Conservation (phyloP, 768 basidiomycete species). For the Epithele typhae region DNA sequence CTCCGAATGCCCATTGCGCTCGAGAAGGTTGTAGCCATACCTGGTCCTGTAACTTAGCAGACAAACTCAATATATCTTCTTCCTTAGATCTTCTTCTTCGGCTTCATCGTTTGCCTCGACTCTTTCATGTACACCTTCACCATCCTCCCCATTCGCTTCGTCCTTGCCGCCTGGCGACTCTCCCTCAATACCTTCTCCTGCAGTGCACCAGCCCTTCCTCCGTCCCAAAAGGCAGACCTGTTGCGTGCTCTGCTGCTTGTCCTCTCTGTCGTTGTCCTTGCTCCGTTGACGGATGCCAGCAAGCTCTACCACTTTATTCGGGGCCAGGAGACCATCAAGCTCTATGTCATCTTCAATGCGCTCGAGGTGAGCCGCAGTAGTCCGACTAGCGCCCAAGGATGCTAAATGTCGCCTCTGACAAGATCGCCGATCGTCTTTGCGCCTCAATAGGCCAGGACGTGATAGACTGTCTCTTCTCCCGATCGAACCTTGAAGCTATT, state of each 20-base stretch:
- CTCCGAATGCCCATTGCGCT: conserved; percentile 87
- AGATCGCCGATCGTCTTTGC: conserved; percentile 95
- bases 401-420: background rate
- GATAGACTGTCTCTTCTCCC: conserved; percentile 92
- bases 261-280: conserved; percentile 67
- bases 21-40: conserved; percentile 65
- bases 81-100: conserved; percentile 82
- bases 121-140: conserved; percentile 98
- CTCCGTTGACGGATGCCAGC: conserved; percentile 88
- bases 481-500: conserved; percentile 77
- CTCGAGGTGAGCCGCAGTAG: conserved; percentile 74
- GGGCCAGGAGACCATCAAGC: conserved; percentile 96
- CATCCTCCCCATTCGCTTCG: conserved; percentile 87
- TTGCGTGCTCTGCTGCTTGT: conserved; percentile 75
- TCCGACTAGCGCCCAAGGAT: background rate
- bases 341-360: conserved; percentile 99
- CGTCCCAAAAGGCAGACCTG: conserved; percentile 91
- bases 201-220: conserved; percentile 56
- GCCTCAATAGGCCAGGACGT: conserved; percentile 98
- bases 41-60: background rate
- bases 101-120: conserved; percentile 90
- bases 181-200: conserved; percentile 44
- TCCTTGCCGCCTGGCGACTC: conserved; percentile 58
- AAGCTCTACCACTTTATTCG: conserved; percentile 98
- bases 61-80: too few relatives aligned